These are phyloP conservation scores for Cyclotella cryptica DNA, from an alignment of 108 stramenopile species.

Conservation along the genomic window DNA sequence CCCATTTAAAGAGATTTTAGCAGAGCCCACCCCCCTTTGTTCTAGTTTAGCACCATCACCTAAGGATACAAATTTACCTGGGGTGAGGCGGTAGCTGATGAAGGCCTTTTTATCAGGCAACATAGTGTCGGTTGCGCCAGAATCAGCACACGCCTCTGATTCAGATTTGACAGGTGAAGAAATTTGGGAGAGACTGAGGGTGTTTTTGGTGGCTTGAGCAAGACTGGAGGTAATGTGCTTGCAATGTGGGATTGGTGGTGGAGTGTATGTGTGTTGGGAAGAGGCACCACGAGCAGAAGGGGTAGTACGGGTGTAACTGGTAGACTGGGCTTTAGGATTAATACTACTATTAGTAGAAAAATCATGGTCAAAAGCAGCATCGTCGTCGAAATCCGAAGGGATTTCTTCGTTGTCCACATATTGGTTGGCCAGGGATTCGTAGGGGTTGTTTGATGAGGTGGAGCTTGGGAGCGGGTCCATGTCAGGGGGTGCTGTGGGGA, in stretches of 20 bases:
- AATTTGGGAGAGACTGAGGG: background rate
- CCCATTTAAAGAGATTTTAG: constrained; percentile 18
- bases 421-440: background rate
- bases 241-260: too few species aligned
- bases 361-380: too few species aligned
- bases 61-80: background rate
- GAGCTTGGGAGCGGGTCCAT: background rate
- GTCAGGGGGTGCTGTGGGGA: too few species aligned
- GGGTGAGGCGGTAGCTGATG: constrained; percentile 3
- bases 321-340: background rate
- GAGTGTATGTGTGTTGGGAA: too few species aligned
- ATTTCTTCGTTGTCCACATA: constrained; percentile 5
- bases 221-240: background rate
- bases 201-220: background rate
- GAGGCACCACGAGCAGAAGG: too few species aligned
- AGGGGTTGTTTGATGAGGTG: background rate
- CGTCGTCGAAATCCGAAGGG: background rate
- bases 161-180: background rate
- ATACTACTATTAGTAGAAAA: background rate
- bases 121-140: constrained; percentile 23
- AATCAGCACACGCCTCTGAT: constrained; percentile 9
- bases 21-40: too few species aligned
- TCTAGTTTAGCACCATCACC: constrained; percentile 3
- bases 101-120: background rate
- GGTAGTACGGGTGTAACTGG: background rate